phyloP scores from a whole-genome alignment of 345 rosid genomes.

The Cardamine occulta region DNA sequence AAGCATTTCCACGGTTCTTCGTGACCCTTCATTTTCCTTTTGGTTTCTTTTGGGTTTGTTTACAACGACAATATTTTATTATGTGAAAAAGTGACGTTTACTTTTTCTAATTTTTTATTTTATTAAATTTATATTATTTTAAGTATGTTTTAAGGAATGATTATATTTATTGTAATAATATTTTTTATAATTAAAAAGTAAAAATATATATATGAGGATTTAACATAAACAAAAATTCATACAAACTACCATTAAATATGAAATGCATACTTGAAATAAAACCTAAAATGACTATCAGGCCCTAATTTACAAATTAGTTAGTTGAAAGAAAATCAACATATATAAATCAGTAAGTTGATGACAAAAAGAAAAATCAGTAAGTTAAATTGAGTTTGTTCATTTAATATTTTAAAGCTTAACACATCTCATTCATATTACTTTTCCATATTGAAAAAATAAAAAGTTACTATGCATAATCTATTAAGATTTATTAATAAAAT shows the following conservation, averaged over 20 bases:
- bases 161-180: background rate
- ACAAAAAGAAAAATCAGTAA: no score
- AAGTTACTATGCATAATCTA: background rate
- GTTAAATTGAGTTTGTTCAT: no score
- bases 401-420: no score
- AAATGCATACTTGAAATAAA: background rate
- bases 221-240: background rate
- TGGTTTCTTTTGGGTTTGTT: conserved; percentile 18
- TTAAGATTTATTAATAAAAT: no score
- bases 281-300: background rate
- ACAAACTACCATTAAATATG: background rate
- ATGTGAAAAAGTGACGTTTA: background rate
- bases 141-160: background rate
- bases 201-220: background rate
- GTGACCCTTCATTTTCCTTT: conserved; percentile 24
- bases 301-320: background rate
- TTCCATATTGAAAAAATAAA: no score
- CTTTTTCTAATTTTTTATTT: background rate
- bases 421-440: no score
- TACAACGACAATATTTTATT: background rate
- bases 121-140: background rate
- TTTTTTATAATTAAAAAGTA: background rate
- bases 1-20: conserved; percentile 26
- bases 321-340: background rate
- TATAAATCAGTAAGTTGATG: no score